Conservation (phyloP, 192 early-diverging fungal species). For the Gigaspora rosea region DNA sequence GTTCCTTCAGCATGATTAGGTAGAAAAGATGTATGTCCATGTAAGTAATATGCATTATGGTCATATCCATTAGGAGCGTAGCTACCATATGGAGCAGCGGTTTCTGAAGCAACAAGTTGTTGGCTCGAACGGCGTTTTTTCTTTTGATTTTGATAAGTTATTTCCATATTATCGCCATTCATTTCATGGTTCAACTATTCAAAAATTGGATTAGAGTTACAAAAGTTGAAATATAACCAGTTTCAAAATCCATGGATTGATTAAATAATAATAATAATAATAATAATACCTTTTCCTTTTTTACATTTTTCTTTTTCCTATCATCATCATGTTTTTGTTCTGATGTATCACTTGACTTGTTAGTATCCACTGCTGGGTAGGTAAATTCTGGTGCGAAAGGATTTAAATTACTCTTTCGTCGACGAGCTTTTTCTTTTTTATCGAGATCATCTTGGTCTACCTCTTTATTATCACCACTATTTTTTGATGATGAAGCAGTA, state of each 20-base stretch:
- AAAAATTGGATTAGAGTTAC: background rate
- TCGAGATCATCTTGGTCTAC: background rate
- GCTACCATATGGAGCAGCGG: background rate
- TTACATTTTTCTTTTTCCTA: background rate
- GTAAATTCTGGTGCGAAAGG: slow-evolving; percentile 4
- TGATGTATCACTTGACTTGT: background rate
- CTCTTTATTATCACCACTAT: background rate
- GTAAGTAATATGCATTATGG: background rate
- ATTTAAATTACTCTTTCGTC: slow-evolving; percentile 27
- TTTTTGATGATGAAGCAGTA: background rate
- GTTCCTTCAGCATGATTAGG: background rate
- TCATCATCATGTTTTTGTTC: background rate
- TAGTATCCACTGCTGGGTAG: background rate
- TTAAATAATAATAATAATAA: background rate
- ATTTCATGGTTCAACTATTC: background rate
- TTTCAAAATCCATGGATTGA: background rate
- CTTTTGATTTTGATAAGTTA: background rate
- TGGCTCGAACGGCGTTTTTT: background rate
- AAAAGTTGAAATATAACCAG: background rate
- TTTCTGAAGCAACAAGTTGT: background rate
- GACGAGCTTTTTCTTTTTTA: slow-evolving; percentile 16
- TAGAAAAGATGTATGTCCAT: background rate
- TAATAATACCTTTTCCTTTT: slow-evolving; percentile 7
- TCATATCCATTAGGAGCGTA: background rate
- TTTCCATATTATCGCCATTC: slow-evolving; percentile 5